Base-by-base conservation (phyloP, 805 yeast species). In the Jamesozyma piceae region DNA sequence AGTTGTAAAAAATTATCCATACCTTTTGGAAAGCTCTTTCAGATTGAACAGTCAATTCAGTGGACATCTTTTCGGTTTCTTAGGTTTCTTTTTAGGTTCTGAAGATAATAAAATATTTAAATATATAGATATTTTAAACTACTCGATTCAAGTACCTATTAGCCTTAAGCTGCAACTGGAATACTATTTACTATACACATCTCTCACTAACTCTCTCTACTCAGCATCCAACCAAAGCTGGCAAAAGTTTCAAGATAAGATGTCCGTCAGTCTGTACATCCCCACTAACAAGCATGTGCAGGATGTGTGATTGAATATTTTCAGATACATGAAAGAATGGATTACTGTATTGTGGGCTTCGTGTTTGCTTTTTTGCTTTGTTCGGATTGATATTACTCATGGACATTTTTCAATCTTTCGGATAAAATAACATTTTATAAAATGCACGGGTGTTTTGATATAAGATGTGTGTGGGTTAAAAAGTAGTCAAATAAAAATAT, bases 21-120 rank as follows among this genome's bases (percentile, higher is more conserved):
- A 86, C 95, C 94, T 92, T 92, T 82, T 92, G 98, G 95, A 83
- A 92, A 88, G 98, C 98, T 78, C 95, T 90, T 82, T 92, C 98
- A 72, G 97, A 84, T 83, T 92, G 98, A 79, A 92, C 98, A 74
- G 96, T 90, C 79, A 92, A 87, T 82, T 92, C 98, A 75, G 97
- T 84, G 72, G 97, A 94, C 97, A 90, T 92, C 77, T 77, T 78
- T 64, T 50, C 55, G 53, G 60, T 52, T 58, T 53, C 58, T 55
- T 58, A 51, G 47, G 37, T 39, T 28, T 37, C 38, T 38, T 38
- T 43, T 31, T 17, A 10, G 33, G n/a, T n/a, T 18, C n/a, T 4
- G 11, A 33, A 33, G 26, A 24, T 24, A 24, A 11, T 11, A 24
- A 24, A 11, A 24, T 24, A 11, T 24, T 8, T 11, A 24, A 24